Evolutionary conservation across 176 grass and related monocot genomes (phyloP), one percentile per base, ranked within the genome.

Genomic region (Oryza coarctata): DNA sequence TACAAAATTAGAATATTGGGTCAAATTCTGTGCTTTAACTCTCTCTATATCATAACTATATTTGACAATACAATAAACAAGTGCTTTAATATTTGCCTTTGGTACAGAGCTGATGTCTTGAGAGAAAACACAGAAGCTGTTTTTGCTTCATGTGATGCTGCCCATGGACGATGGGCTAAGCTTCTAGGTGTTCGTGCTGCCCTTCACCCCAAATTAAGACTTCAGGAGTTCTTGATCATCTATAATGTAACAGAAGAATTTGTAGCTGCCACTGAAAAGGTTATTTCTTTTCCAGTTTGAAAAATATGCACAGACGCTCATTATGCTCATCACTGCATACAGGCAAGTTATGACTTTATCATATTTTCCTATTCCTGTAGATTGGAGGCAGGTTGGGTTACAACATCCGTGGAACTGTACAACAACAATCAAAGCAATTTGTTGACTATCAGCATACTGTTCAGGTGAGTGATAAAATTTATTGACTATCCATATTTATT

Each of bases 351-450:
- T 64, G 15, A 81, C 45, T 20, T 70, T 74, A 80, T 73, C 23
- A 32, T 74, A 29, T 50, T 1, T 36, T 76, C 63, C 9, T 82
- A 18, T 81, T 70, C n/a, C 83, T 72, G 14, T 83, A 99, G 96
- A 80, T 99, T 90, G 96, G 96, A 85, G 96, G 96, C 33, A 95
- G 96, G 83, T 87, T 99, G 68, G 96, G 93, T 71, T 99, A 99
- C 88, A 99, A 92, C 76, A 99, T 99, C 49, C 92, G 96, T 61
- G 96, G 96, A 83, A 93, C 90, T 74, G 57, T 99, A 76, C 96
- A 99, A 52, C 90, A 90, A 75, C 96, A 99, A 73, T 99, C 96
- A 36, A 99, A 99, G 74, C 88, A 94, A 29, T 99, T 99, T 82
- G 89, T 99, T 88, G 96, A 99, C n/a, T 87, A 93, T 84, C 96